Conservation (phyloP, 352 stramenopile species). For the Sclerospora graminicola region DNA sequence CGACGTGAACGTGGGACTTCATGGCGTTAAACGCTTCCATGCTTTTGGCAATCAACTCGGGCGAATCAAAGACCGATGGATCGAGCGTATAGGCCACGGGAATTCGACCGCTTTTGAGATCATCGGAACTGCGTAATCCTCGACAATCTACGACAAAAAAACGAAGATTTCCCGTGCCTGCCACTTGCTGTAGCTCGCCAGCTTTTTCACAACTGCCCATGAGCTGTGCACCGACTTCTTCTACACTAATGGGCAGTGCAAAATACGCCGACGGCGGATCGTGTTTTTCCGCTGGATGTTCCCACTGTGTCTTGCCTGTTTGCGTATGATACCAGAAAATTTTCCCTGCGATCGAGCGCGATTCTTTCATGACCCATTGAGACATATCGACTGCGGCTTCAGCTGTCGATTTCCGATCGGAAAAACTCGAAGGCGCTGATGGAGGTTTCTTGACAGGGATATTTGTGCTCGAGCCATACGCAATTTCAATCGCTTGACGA, state of each 20-base stretch:
- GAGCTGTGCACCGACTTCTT: slow-evolving; percentile 55
- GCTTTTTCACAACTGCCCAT: slow-evolving; percentile 46
- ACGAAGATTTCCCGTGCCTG: slow-evolving; percentile 14
- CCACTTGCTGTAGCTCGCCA: slow-evolving; percentile 15
- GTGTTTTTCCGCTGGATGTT: slow-evolving; percentile 55
- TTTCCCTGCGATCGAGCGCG: slow-evolving; percentile 56
- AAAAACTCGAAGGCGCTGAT: slow-evolving; percentile 5
- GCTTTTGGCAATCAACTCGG: slow-evolving; percentile 62
- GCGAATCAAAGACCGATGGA: slow-evolving; percentile 69
- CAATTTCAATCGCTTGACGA: slow-evolving; percentile 43
- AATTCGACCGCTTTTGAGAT: slow-evolving; percentile 71
- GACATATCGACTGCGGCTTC: slow-evolving; percentile 62
- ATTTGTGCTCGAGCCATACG: slow-evolving; percentile 28
- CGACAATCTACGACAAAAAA: slow-evolving; percentile 79
- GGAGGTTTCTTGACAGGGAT: slow-evolving; percentile 13
- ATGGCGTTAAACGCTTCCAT: slow-evolving; percentile 62
- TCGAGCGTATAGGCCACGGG: slow-evolving; percentile 67
- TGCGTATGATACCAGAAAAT: slow-evolving; percentile 72
- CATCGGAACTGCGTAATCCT: slow-evolving; percentile 59
- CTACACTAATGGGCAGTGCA: slow-evolving; percentile 50
- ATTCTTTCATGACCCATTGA: slow-evolving; percentile 71
- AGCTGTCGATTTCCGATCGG: slow-evolving; percentile 23
- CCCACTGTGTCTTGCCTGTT: slow-evolving; percentile 72
- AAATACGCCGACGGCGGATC: slow-evolving; percentile 51
- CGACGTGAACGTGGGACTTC: slow-evolving; percentile 64